A percentile compares a stretch with the other conserved stretches of the same genome.
phyloP scores from a whole-genome alignment of 2,329 filamentous ascomycete species.

The Chrysosporium keratinophilum region DNA sequence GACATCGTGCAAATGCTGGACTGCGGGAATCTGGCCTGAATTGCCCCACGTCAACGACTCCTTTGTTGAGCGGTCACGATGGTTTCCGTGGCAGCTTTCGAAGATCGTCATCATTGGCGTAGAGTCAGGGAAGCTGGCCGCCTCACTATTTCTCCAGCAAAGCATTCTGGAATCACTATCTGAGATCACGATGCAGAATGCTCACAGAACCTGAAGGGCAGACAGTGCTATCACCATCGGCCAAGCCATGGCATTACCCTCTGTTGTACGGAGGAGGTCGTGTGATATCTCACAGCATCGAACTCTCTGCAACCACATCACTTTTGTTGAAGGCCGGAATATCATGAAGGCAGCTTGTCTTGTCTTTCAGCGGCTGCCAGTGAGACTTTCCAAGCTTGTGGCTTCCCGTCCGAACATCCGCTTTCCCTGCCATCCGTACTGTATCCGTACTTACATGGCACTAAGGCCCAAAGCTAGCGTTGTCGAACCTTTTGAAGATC shows the following conservation, averaged over 20 bases:
- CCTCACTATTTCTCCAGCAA: constrained; percentile 4
- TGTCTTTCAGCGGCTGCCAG: background rate
- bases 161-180: background rate
- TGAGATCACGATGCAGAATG: too few relatives aligned
- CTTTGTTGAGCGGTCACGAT: background rate
- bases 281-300: constrained; percentile 6
- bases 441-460: too few relatives aligned
- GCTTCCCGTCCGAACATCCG: background rate
- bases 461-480: too few relatives aligned
- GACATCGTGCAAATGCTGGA: background rate
- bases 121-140: background rate
- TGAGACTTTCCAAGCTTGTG: background rate
- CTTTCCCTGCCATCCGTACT: background rate
- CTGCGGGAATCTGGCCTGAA: background rate
- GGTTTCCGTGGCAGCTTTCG: constrained; percentile 8
- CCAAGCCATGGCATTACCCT: background rate
- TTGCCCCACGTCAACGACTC: constrained; percentile 6
- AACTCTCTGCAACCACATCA: background rate
- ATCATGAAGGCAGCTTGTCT: background rate
- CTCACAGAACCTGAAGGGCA: background rate
- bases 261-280: background rate
- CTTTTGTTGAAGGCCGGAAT: background rate
- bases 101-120: background rate
- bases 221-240: background rate
- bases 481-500: background rate